Base-by-base conservation (phyloP, 345 rosid species). In the Iberis pinnata region DNA sequence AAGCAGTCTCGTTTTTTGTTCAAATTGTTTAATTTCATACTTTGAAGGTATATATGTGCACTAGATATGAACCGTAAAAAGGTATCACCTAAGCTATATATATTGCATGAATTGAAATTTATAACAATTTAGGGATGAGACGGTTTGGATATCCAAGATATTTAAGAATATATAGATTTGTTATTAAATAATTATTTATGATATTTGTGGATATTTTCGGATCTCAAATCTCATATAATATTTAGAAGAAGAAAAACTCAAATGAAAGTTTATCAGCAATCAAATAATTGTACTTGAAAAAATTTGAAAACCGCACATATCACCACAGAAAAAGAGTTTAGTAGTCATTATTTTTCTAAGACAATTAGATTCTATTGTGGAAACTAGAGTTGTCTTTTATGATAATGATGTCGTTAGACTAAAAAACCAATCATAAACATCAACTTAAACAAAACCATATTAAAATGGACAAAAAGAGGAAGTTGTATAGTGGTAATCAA, bases 321-420 rank as follows among this genome's bases (percentile, higher is more conserved):
- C 53, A 62, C 20, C 29, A 53, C 38, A 43, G 12, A 43, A 13
- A 61, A 52, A 24, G 16, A 52, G 38, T 53, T 62, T 53, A 53
- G 39, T 63, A 37, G 60, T 37, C 47, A 63, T 63, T 24, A 62
- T 62, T 47, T 47, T 43, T 39, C 15, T 16, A 14, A 19, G 27
- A 40, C 14, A 55, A 16, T 29, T 64, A 29, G 16, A 55, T 9
- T 47, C 16, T 10, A 20, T 40, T 16, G 50, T 56, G 43, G 56
- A 29, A n/a, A 40, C 6, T 46, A 64, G 37, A 33, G 37, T 47
- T 63, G 33, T 19, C 39, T 16, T 39, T 27, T 14, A 47, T 10
- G 27, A 63, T 63, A 38, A 63, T 55, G n/a, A 55, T 47, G 37
- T 1, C 11, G 26, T 31, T 29, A 27, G 49, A 54, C 43, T 63